These are phyloP conservation scores for Termitomyces sp. DNA, from an alignment of 768 basidiomycete species.

Conservation along the genomic window DNA sequence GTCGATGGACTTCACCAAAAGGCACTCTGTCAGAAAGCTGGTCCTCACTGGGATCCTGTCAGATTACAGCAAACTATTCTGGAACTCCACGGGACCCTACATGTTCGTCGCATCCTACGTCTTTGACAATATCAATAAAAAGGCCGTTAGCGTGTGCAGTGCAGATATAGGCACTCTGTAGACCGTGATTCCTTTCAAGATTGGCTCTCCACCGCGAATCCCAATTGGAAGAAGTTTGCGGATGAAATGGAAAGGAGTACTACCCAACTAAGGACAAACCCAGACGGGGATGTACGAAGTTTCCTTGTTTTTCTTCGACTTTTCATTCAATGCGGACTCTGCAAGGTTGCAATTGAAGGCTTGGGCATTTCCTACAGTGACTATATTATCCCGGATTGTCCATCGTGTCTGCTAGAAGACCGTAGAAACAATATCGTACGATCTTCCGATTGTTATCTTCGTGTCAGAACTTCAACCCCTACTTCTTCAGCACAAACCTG, in stretches of 20 bases:
- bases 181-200: conserved; percentile 71
- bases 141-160: conserved; percentile 67
- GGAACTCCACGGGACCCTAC: conserved; percentile 87
- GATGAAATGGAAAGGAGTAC: conserved; percentile 60
- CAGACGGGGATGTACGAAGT: conserved; percentile 80
- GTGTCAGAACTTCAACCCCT: background rate
- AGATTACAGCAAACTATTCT: conserved; percentile 47
- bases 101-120: conserved; percentile 37
- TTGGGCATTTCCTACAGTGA: conserved; percentile 68
- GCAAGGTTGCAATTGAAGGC: conserved; percentile 71
- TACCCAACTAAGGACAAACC: conserved; percentile 72
- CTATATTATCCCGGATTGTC: conserved; percentile 80
- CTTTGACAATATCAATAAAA: background rate
- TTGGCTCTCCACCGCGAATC: conserved; percentile 69
- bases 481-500: conserved; percentile 65
- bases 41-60: conserved; percentile 31
- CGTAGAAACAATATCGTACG: conserved; percentile 58
- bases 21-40: conserved; percentile 43
- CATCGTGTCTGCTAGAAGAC: conserved; percentile 56
- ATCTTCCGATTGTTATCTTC: background rate
- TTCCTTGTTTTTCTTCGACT: conserved; percentile 11
- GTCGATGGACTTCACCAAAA: conserved; percentile 95
- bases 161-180: conserved; percentile 66
- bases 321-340: background rate
- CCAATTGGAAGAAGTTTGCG: conserved; percentile 69